Evolutionary conservation across 495 filamentous ascomycete species (phyloP).

Genomic region (Penicillium cinerascens): DNA sequence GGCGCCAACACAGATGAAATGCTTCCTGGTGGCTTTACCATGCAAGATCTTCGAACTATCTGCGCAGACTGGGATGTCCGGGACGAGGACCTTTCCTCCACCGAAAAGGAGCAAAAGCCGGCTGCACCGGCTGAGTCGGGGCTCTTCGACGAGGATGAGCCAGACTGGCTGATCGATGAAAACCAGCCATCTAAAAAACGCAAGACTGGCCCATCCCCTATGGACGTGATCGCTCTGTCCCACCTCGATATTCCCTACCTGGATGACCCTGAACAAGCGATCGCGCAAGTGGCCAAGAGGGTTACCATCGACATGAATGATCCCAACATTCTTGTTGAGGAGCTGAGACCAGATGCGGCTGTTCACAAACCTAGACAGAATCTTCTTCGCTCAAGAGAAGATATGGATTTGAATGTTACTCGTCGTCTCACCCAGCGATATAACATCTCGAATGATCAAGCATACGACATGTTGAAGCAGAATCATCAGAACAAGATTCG

Average conservation of each 20-base stretch:
- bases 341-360: conserved; percentile 50
- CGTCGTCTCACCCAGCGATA: conserved; percentile 67
- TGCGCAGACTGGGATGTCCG: conserved; percentile 79
- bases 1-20: conserved; percentile 51
- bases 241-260: conserved; percentile 50
- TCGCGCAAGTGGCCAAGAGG: conserved; percentile 65
- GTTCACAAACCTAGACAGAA: conserved; percentile 36
- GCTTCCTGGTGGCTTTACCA: conserved; percentile 59
- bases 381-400: conserved; percentile 31
- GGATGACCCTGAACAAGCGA: conserved; percentile 60
- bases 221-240: conserved; percentile 41
- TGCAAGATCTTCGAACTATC: conserved; percentile 71
- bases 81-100: conserved; percentile 37
- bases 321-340: conserved; percentile 77
- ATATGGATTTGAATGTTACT: conserved; percentile 38
- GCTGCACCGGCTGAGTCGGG: conserved; percentile 10
- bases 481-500: conserved; percentile 95
- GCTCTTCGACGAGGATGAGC: conserved; percentile 45
- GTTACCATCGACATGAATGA: conserved; percentile 89
- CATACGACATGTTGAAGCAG: conserved; percentile 92
- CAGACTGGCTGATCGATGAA: conserved; percentile 45
- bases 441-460: conserved; percentile 94
- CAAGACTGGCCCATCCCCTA: conserved; percentile 38
- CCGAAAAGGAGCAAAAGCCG: conserved; percentile 29
- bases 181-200: conserved; percentile 48